Evolutionary conservation across 2,329 filamentous ascomycete genomes (phyloP).

Genomic region (Fusarium tjaetaba): DNA sequence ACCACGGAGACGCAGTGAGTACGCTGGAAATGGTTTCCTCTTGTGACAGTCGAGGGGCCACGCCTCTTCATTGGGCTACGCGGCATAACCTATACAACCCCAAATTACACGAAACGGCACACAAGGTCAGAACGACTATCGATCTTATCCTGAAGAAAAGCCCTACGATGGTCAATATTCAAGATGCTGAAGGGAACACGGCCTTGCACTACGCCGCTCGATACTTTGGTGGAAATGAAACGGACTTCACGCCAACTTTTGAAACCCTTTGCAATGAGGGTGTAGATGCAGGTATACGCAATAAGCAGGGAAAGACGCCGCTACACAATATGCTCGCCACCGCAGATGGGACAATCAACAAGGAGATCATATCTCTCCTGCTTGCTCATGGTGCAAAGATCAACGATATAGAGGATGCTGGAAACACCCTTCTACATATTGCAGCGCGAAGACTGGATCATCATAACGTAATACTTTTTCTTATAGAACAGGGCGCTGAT

Average conservation of each 20-base stretch:
- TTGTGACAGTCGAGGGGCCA: background rate
- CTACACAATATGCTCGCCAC: rapidly evolving
- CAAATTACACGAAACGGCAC: background rate
- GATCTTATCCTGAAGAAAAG: background rate
- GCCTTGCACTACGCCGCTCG: background rate
- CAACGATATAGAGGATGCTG: background rate
- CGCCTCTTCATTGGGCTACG: background rate
- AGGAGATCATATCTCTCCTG: background rate
- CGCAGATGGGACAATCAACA: background rate
- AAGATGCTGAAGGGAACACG: background rate
- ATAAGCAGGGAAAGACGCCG: background rate
- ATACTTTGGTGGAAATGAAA: background rate
- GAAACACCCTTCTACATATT: background rate
- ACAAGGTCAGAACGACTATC: background rate
- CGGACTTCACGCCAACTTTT: background rate
- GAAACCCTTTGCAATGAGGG: background rate
- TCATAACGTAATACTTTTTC: background rate
- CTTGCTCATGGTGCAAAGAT: background rate
- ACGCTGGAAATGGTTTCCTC: background rate
- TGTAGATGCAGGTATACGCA: background rate
- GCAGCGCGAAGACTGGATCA: background rate
- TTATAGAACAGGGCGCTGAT: background rate
- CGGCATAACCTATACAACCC: background rate
- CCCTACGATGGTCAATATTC: background rate
- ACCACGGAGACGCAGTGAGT: no score